Conservation (phyloP, 257 asterid species). For the Mentha longifolia region DNA sequence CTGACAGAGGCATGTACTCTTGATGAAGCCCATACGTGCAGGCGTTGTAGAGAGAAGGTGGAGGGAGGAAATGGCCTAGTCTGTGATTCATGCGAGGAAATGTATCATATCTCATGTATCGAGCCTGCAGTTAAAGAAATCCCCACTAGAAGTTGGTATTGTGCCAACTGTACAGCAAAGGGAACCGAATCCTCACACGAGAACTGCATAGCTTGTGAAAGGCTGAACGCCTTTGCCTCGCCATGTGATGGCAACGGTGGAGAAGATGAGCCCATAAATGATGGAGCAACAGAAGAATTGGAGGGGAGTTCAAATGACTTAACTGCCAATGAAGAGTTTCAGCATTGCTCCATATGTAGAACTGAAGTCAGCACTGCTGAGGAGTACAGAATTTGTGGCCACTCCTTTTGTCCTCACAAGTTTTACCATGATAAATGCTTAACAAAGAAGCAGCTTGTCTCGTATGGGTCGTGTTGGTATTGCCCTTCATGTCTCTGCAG, state of each 20-base stretch:
- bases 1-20: constrained; percentile 43
- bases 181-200: constrained; percentile 72
- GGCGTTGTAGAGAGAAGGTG: constrained; percentile 61
- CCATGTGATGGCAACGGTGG: constrained; percentile 34
- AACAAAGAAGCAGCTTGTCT: constrained; percentile 62
- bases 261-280: constrained; percentile 42
- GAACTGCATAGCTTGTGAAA: constrained; percentile 78
- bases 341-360: constrained; percentile 68
- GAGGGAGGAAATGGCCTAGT: constrained; percentile 73
- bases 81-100: constrained; percentile 91
- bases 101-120: constrained; percentile 80
- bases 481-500: constrained; percentile 94
- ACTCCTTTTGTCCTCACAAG: constrained; percentile 77
- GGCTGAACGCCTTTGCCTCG: constrained; percentile 47
- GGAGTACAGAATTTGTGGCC: constrained; percentile 63
- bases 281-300: constrained; percentile 45
- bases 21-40: constrained; percentile 56
- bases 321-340: constrained; percentile 39
- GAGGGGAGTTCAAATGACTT: constrained; percentile 66
- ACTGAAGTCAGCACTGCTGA: constrained; percentile 47
- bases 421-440: constrained; percentile 79
- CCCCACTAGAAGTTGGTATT: constrained; percentile 79
- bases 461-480: constrained; percentile 72
- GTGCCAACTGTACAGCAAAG: constrained; percentile 67
- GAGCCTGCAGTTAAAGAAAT: constrained; percentile 74